Evolutionary conservation across 2,329 filamentous ascomycete species (phyloP).

Genomic region (Fusarium lyarnte): DNA sequence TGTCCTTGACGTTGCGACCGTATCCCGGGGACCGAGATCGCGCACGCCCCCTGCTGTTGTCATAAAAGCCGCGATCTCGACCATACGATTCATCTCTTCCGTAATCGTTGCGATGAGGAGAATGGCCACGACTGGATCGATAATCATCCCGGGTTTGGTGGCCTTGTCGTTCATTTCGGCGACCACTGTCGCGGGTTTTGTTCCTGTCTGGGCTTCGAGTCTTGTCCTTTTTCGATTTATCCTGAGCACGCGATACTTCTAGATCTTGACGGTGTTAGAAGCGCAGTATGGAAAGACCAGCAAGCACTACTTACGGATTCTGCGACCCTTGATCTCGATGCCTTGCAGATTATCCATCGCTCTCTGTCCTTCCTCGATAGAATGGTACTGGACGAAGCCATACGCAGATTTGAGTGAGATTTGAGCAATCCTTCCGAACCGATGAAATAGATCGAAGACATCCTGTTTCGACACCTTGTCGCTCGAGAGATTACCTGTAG

Average conservation of each 20-base stretch:
- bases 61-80: constrained; percentile 56
- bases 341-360: constrained; percentile 85
- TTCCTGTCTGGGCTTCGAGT: constrained; percentile 66
- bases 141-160: constrained; percentile 69
- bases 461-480: constrained; percentile 94
- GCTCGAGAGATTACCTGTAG: constrained; percentile 84
- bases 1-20: constrained; percentile 55
- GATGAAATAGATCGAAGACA: constrained; percentile 89
- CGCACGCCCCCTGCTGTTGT: constrained; percentile 59
- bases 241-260: constrained; percentile 89
- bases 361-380: constrained; percentile 74
- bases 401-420: constrained; percentile 97
- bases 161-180: constrained; percentile 58
- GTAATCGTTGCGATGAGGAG: constrained; percentile 65
- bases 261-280: constrained; percentile 67
- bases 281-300: neutral
- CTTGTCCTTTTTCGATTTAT: constrained; percentile 72
- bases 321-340: constrained; percentile 83
- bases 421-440: constrained; percentile 87
- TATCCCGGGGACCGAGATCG: constrained; percentile 74
- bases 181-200: constrained; percentile 61
- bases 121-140: constrained; percentile 68
- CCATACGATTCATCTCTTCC: constrained; percentile 70
- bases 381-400: constrained; percentile 94
- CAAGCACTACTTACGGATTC: constrained; percentile 79